Evolutionary conservation across 2,329 filamentous ascomycete genomes (phyloP).

Genomic region (Rasamsonia emersonii): DNA sequence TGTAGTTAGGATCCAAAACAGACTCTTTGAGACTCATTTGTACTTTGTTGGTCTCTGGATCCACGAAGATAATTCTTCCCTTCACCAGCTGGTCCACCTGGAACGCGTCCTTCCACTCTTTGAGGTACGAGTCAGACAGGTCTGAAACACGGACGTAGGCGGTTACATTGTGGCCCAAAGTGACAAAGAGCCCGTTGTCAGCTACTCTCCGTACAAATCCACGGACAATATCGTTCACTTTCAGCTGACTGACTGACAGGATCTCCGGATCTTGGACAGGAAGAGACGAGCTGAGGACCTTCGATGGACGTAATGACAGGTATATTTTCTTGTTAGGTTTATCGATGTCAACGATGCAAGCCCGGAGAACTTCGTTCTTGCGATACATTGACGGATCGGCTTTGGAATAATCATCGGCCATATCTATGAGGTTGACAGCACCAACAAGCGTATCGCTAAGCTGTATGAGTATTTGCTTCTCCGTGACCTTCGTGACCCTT

Average conservation of each 20-base stretch:
- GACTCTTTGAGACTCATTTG: constrained; percentile 85
- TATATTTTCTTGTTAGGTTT: constrained; percentile 72
- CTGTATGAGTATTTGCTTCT: constrained; percentile 76
- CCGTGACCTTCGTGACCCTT: constrained; percentile 75
- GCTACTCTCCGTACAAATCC: constrained; percentile 88
- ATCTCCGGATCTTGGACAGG: constrained; percentile 76
- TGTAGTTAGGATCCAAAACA: constrained; percentile 69
- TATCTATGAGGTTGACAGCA: constrained; percentile 70
- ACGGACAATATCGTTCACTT: constrained; percentile 68
- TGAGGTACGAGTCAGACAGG: constrained; percentile 81
- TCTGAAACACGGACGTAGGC: constrained; percentile 80
- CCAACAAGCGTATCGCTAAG: constrained; percentile 73
- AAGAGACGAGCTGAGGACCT: constrained; percentile 77
- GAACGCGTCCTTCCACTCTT: constrained; percentile 90
- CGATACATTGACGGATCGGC: constrained; percentile 65
- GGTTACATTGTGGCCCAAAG: constrained; percentile 70
- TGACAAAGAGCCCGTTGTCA: constrained; percentile 82
- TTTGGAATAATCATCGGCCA: constrained; percentile 77
- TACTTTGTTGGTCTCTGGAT: constrained; percentile 59
- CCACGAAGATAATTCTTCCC: constrained; percentile 69
- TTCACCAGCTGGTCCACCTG: constrained; percentile 84
- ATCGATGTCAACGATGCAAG: constrained; percentile 77
- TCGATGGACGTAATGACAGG: constrained; percentile 77
- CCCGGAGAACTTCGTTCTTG: constrained; percentile 79
- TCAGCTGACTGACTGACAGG: constrained; percentile 58